Percentiles rank a stretch among this genome's conserved stretches.
phyloP scores from a whole-genome alignment of 2,329 filamentous ascomycete genomes.

The Penicillium aurantiogriseum region DNA sequence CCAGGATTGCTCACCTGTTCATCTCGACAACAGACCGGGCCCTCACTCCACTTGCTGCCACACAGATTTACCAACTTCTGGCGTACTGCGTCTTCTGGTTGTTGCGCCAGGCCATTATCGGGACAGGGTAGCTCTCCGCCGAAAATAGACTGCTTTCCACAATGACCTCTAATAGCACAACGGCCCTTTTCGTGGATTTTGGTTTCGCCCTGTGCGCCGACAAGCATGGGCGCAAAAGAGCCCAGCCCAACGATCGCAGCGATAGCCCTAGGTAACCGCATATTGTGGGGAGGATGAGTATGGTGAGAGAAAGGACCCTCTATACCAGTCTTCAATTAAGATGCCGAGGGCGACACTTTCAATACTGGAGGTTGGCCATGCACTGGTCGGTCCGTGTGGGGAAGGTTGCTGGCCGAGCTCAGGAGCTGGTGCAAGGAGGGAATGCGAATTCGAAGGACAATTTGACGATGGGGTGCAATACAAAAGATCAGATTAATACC shows the following conservation, averaged over 20 bases:
- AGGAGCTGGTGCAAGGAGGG: background rate
- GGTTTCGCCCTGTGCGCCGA: constrained; percentile 35
- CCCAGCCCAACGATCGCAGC: constrained; percentile 28
- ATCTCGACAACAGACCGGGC: constrained; percentile 78
- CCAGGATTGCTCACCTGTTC: constrained; percentile 60
- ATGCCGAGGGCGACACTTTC: background rate
- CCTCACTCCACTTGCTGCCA: constrained; percentile 79
- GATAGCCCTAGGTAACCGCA: constrained; percentile 34
- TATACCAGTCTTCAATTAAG: background rate
- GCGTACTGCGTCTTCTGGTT: constrained; percentile 69
- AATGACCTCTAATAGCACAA: constrained; percentile 87
- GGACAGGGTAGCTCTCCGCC: constrained; percentile 86
- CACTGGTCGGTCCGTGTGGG: constrained; percentile 12
- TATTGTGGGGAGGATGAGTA: constrained; percentile 10
- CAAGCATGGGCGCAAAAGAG: constrained; percentile 27
- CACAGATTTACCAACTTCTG: constrained; percentile 81
- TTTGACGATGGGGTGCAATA: background rate
- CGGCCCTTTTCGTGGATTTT: constrained; percentile 77
- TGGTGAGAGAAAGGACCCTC: background rate
- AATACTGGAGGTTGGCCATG: constrained; percentile 11
- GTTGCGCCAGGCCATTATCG: constrained; percentile 78
- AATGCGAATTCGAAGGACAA: background rate
- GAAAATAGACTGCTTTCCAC: constrained; percentile 87
- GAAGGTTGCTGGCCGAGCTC: constrained; percentile 6
- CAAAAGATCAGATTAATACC: background rate